These are phyloP conservation scores for Graphilbum sp. DNA, from an alignment of 2,329 filamentous ascomycete species.

Conservation along the genomic window DNA sequence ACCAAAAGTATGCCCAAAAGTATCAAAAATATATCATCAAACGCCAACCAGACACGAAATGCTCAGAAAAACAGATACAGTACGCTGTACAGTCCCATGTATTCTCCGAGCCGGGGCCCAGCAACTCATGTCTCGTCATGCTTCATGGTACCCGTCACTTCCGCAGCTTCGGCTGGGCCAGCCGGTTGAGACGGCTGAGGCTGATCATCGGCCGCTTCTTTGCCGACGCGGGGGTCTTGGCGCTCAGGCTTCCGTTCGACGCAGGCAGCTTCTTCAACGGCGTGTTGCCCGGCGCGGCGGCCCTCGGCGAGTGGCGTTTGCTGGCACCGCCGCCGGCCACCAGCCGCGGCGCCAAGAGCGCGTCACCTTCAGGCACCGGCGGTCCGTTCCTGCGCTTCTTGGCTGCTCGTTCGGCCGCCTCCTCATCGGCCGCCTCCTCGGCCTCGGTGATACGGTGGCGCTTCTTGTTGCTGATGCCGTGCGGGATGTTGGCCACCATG, in stretches of 20 bases:
- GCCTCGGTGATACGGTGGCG: conserved; percentile 40
- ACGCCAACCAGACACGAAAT: too few relatives aligned
- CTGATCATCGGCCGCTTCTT: conserved; percentile 38
- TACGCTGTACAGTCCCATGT: too few relatives aligned
- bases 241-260: not conserved
- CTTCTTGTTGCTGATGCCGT: conserved; percentile 52
- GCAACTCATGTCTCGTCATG: not conserved
- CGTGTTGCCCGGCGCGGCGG: conserved; percentile 5
- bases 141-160: conserved; percentile 13
- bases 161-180: conserved; percentile 42
- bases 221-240: conserved; percentile 15
- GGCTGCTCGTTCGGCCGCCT: conserved; percentile 29
- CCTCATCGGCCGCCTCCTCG: conserved; percentile 35
- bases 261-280: conserved; percentile 2
- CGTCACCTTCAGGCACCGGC: conserved; percentile 30
- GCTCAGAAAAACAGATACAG: too few relatives aligned
- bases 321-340: conserved; percentile 9
- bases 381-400: conserved; percentile 42
- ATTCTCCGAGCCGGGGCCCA: too few relatives aligned
- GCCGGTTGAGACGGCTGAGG: conserved; percentile 43
- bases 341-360: conserved; percentile 33
- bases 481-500: conserved; percentile 29
- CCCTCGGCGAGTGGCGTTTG: conserved; percentile 1
- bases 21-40: too few relatives aligned
- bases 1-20: too few relatives aligned